Conservation (phyloP, 306 rosid species). For the Prunus mongolica region DNA sequence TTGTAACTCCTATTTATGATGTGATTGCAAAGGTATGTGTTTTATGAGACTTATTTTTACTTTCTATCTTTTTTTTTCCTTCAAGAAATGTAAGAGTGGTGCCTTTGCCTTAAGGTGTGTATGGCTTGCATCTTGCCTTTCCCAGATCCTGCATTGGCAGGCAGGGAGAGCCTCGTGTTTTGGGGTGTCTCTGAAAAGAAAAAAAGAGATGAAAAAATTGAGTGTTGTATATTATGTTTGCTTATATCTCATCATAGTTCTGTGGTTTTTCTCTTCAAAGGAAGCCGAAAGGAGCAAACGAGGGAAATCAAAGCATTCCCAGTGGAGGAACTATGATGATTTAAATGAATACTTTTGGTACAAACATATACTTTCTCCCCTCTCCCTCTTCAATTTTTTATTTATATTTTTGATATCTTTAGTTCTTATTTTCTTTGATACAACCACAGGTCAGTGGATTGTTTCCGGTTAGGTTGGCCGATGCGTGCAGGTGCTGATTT, state of each 20-base stretch:
- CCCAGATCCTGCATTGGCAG: not conserved
- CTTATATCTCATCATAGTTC: constrained; percentile 4
- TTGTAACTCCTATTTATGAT: constrained; percentile 87
- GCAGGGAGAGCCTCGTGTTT: not conserved
- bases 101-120: not conserved
- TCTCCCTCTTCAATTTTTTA: not conserved
- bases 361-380: constrained; percentile 2
- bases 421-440: constrained; percentile 19
- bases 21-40: constrained; percentile 92
- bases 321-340: constrained; percentile 98
- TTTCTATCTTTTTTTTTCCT: not conserved
- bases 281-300: constrained; percentile 76
- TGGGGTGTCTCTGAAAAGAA: not conserved
- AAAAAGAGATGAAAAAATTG: not conserved
- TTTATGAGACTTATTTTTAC: constrained; percentile 5
- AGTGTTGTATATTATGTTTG: constrained; percentile 2
- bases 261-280: constrained; percentile 36
- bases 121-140: not conserved
- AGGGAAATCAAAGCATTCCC: constrained; percentile 98
- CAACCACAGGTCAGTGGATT: constrained; percentile 81
- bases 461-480: constrained; percentile 97
- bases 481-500: constrained; percentile 98
- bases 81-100: constrained; percentile 7
- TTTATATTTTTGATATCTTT: not conserved
- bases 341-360: constrained; percentile 96